Percentiles rank a stretch among this genome's conserved stretches.
These are phyloP conservation scores for Cadophora gregata DNA, from an alignment of 2,329 filamentous ascomycete species.

Conservation along the genomic window DNA sequence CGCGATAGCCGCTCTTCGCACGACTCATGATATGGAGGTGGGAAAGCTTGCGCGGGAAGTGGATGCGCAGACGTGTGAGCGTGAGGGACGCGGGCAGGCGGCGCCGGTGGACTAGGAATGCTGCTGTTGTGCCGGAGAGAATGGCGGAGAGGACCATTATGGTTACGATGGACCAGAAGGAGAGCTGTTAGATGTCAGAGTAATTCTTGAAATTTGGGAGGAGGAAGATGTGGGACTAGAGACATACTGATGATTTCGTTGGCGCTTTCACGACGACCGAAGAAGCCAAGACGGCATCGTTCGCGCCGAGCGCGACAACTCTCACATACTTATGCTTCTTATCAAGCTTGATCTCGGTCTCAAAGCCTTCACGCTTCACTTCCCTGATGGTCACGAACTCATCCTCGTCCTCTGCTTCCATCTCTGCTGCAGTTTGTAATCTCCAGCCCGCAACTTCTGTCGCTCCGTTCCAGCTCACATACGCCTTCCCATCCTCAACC, in stretches of 20 bases:
- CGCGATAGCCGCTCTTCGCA: not conserved
- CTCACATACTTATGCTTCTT: conserved; percentile 22
- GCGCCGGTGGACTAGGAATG: not conserved
- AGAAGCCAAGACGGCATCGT: conserved; percentile 21
- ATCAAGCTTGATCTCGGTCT: conserved; percentile 28
- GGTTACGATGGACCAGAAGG: not conserved
- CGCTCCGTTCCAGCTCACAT: conserved; percentile 46
- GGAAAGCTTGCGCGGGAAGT: conserved; percentile 2
- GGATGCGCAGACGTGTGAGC: conserved; percentile 5
- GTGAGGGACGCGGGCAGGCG: not conserved
- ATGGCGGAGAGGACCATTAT: conserved; percentile 5
- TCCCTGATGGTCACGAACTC: conserved; percentile 27
- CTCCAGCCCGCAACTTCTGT: conserved; percentile 41
- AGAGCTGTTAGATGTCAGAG: not conserved
- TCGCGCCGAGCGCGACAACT: conserved; percentile 25
- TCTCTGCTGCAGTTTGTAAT: conserved; percentile 22
- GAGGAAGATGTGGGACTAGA: not conserved
- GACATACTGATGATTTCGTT: conserved; percentile 23
- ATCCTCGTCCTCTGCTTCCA: conserved; percentile 14
- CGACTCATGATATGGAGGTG: not conserved
- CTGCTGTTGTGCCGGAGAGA: conserved; percentile 1
- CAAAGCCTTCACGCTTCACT: conserved; percentile 28
- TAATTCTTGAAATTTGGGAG: not conserved
- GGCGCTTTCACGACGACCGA: conserved; percentile 24
- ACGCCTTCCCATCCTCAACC: conserved; percentile 35